These are phyloP conservation scores for Talaromyces ruber DNA, from an alignment of 495 filamentous ascomycete genomes.

Conservation along the genomic window DNA sequence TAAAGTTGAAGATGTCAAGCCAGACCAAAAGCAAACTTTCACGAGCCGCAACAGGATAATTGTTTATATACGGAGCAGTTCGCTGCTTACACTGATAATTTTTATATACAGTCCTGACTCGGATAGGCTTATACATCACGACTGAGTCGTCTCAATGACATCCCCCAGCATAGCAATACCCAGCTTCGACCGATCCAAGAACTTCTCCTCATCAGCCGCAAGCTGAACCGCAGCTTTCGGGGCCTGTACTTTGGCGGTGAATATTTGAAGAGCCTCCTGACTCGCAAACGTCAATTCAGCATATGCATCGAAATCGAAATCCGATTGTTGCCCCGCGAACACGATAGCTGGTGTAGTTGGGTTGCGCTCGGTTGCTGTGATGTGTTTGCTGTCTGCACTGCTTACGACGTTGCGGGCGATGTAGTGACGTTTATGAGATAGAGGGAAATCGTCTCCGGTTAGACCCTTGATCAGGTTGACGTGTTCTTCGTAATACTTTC, in stretches of 20 bases:
- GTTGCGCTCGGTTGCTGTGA: constrained; percentile 8
- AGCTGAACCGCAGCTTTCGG: constrained; percentile 17
- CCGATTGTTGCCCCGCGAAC: constrained; percentile 23
- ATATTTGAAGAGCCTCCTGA: constrained; percentile 18
- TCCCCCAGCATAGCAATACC: constrained; percentile 21
- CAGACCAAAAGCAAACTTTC: too few relatives aligned
- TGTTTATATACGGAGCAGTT: too few relatives aligned
- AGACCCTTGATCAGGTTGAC: constrained; percentile 12
- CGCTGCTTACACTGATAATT: not conserved
- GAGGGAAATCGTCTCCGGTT: constrained; percentile 10
- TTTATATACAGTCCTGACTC: not conserved
- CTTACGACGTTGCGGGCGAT: constrained; percentile 9
- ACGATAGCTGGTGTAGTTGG: constrained; percentile 20
- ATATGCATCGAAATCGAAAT: constrained; percentile 30
- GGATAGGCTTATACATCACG: not conserved
- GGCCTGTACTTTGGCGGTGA: constrained; percentile 15
- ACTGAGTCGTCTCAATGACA: constrained; percentile 10
- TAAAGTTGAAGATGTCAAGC: not conserved
- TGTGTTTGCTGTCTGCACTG: not conserved
- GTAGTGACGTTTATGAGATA: constrained; percentile 17
- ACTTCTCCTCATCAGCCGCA: constrained; percentile 22
- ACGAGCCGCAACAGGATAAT: too few relatives aligned
- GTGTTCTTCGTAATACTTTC: constrained; percentile 15
- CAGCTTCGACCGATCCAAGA: constrained; percentile 18
- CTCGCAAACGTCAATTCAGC: constrained; percentile 26